Evolutionary conservation across 805 yeast genomes (phyloP).

Genomic region (Suhomyces prunicola): DNA sequence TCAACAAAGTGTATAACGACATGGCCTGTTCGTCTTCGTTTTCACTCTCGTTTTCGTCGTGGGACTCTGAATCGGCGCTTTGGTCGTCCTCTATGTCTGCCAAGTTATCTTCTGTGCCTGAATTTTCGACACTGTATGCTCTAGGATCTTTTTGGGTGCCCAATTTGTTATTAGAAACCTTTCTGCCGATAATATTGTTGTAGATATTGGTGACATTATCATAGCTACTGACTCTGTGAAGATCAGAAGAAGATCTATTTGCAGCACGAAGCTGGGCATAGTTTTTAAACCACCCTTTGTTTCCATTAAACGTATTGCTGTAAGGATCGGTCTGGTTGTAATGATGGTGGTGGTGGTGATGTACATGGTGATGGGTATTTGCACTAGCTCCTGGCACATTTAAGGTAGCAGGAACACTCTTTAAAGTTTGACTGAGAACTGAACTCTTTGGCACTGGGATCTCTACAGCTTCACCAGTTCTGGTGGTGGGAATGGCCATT

Average conservation of each 20-base stretch:
- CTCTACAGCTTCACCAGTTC: slow-evolving; percentile 76
- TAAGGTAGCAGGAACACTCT: neutral
- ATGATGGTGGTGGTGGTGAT: slow-evolving; percentile 5
- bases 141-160: slow-evolving; percentile 14
- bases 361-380: slow-evolving; percentile 8
- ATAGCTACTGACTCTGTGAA: slow-evolving; percentile 18
- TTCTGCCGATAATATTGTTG: slow-evolving; percentile 18
- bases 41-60: slow-evolving; percentile 34
- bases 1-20: slow-evolving; percentile 60
- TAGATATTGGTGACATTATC: slow-evolving; percentile 27
- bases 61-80: slow-evolving; percentile 6
- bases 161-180: slow-evolving; percentile 12
- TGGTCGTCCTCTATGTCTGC: neutral
- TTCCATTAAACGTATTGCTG: slow-evolving; percentile 9
- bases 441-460: slow-evolving; percentile 45
- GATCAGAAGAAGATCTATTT: slow-evolving; percentile 15
- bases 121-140: neutral
- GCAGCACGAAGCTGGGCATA: slow-evolving; percentile 22
- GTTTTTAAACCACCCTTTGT: slow-evolving; percentile 26
- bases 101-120: slow-evolving; percentile 7
- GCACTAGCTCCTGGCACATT: neutral
- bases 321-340: slow-evolving; percentile 8
- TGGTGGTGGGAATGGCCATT: slow-evolving; percentile 79
- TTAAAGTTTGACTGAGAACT: slow-evolving; percentile 7
- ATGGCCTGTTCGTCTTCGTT: slow-evolving; percentile 66